Conservation (phyloP, 805 yeast species). For the Metschnikowia kunwiensis region DNA sequence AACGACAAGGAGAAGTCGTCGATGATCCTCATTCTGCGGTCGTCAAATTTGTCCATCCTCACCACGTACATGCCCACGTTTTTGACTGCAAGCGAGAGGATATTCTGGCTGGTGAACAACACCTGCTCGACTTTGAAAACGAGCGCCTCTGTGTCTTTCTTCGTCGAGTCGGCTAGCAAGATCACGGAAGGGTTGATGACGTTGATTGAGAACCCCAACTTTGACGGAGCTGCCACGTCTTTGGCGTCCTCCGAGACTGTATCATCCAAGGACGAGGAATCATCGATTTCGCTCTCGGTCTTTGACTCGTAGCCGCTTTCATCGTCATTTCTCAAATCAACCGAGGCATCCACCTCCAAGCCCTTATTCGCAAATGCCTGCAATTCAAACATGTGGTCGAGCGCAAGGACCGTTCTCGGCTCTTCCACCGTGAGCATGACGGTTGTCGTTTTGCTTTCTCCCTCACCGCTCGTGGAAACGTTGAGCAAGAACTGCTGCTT, state of each 20-base stretch:
- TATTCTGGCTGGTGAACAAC: slow-evolving; percentile 63
- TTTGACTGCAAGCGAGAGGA: slow-evolving; percentile 62
- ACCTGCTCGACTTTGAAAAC: slow-evolving; percentile 86
- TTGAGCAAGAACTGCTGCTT: slow-evolving; percentile 70
- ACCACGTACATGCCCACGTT: slow-evolving; percentile 86
- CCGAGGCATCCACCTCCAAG: slow-evolving; percentile 23
- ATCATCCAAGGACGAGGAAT: background rate
- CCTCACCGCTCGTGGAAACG: slow-evolving; percentile 42
- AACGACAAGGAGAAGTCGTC: slow-evolving; percentile 86
- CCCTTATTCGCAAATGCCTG: slow-evolving; percentile 61
- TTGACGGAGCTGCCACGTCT: slow-evolving; percentile 8
- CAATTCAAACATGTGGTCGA: slow-evolving; percentile 80
- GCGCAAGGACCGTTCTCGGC: slow-evolving; percentile 76
- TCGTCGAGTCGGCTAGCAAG: slow-evolving; percentile 74
- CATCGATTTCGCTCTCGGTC: background rate
- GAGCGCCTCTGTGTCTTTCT: slow-evolving; percentile 73
- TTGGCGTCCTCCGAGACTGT: background rate
- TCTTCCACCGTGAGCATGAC: slow-evolving; percentile 66
- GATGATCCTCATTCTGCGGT: slow-evolving; percentile 63
- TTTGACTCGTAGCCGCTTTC: slow-evolving; percentile 6
- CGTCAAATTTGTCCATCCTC: slow-evolving; percentile 65
- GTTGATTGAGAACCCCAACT: slow-evolving; percentile 58
- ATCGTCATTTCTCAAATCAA: slow-evolving; percentile 17
- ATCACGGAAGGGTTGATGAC: slow-evolving; percentile 74
- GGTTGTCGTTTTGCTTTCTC: slow-evolving; percentile 40